phyloP scores from a whole-genome alignment of 352 stramenopile genomes.

The Thalassiosira allenii region DNA sequence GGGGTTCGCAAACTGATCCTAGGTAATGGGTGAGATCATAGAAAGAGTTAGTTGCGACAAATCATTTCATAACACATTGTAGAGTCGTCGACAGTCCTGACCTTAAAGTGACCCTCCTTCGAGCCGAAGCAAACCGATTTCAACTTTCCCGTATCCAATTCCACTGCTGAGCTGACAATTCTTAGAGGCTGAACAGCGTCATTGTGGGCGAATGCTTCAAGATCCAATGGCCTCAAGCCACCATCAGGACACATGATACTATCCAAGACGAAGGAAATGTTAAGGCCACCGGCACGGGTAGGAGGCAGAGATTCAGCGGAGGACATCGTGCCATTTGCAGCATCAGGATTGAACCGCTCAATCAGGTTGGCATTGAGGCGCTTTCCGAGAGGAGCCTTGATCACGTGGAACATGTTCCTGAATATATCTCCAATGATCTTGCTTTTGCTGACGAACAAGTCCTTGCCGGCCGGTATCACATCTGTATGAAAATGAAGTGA shows the following conservation, averaged over 20 bases:
- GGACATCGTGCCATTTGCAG: conserved; percentile 1
- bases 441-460: conserved; percentile 78
- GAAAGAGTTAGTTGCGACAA: too few relatives aligned
- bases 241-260: conserved; percentile 70
- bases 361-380: conserved; percentile 36
- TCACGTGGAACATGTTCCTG: conserved; percentile 27
- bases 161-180: conserved; percentile 67
- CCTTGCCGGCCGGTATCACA: conserved; percentile 70
- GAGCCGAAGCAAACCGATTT: conserved; percentile 70
- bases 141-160: conserved; percentile 41
- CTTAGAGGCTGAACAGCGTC: conserved; percentile 68
- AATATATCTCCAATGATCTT: conserved; percentile 59
- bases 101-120: conserved; percentile 71
- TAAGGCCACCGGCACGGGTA: conserved; percentile 56
- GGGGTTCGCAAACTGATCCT: conserved; percentile 29
- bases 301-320: conserved; percentile 29
- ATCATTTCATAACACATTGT: too few relatives aligned
- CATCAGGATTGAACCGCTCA: conserved; percentile 32
- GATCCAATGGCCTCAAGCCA: conserved; percentile 77
- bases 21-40: too few relatives aligned
- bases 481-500: too few relatives aligned
- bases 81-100: too few relatives aligned
- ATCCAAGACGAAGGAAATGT: conserved; percentile 82
- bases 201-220: conserved; percentile 77
- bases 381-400: conserved; percentile 6